These are phyloP conservation scores for Malbranchea zuffiana DNA, from an alignment of 2,329 filamentous ascomycete species.

Conservation along the genomic window DNA sequence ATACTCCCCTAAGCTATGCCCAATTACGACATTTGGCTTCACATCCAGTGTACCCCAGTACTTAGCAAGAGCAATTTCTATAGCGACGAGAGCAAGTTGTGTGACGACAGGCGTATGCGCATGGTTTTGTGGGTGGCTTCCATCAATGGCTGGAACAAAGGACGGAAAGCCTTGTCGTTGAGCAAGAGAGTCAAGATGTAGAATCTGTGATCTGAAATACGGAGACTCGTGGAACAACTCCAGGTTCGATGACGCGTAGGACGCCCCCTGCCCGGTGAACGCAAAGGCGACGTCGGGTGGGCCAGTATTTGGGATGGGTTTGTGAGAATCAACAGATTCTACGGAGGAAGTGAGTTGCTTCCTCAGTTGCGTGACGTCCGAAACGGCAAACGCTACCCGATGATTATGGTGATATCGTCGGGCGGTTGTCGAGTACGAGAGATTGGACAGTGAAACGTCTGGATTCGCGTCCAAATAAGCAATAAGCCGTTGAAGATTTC, in stretches of 20 bases:
- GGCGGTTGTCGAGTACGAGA: constrained; percentile 55
- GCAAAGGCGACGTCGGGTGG: constrained; percentile 24
- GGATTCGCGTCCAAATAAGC: constrained; percentile 42
- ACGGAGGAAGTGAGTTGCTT: background rate
- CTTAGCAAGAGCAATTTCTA: constrained; percentile 34
- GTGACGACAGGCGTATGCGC: constrained; percentile 19
- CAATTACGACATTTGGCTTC: constrained; percentile 19
- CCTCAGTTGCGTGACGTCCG: constrained; percentile 16
- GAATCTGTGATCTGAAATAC: constrained; percentile 24
- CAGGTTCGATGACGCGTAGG: constrained; percentile 21
- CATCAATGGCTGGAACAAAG: constrained; percentile 21
- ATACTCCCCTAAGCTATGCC: constrained; percentile 33
- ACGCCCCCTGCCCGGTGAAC: constrained; percentile 30
- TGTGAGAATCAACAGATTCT: constrained; percentile 11
- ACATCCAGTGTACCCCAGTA: constrained; percentile 26
- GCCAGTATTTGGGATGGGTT: constrained; percentile 12
- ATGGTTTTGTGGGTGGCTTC: constrained; percentile 15
- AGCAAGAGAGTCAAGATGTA: constrained; percentile 24
- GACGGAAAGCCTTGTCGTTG: constrained; percentile 22
- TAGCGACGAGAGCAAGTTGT: constrained; percentile 32
- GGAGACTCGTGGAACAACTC: constrained; percentile 24
- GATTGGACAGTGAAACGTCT: constrained; percentile 37
- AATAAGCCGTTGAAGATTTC: constrained; percentile 46
- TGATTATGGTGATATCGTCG: constrained; percentile 47
- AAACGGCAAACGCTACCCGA: constrained; percentile 19